These are phyloP conservation scores for Podospora didyma DNA, from an alignment of 495 filamentous ascomycete species.

Conservation along the genomic window DNA sequence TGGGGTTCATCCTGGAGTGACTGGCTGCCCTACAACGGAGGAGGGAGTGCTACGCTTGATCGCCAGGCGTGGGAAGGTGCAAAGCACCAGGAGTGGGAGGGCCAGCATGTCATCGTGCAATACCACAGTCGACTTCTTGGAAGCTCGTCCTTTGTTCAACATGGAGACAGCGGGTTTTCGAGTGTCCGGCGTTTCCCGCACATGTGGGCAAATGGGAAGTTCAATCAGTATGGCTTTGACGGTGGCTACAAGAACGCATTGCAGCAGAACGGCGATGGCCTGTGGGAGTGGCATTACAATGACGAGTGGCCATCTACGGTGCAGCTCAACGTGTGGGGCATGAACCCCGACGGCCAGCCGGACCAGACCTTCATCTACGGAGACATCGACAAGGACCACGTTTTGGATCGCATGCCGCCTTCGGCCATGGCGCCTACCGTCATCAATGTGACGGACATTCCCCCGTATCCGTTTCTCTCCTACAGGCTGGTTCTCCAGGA, in stretches of 20 bases:
- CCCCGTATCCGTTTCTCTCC: slow-evolving; percentile 49
- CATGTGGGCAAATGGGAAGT: slow-evolving; percentile 57
- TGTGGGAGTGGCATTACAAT: slow-evolving; percentile 57
- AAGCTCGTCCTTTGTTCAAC: slow-evolving; percentile 57
- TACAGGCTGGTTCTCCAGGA: slow-evolving; percentile 55
- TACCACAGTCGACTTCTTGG: slow-evolving; percentile 60
- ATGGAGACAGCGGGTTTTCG: slow-evolving; percentile 44
- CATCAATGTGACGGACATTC: slow-evolving; percentile 56
- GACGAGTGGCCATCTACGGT: slow-evolving; percentile 58
- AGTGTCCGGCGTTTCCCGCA: slow-evolving; percentile 55
- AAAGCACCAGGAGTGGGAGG: slow-evolving; percentile 55
- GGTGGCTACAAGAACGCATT: slow-evolving; percentile 51
- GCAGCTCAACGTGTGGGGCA: slow-evolving; percentile 62
- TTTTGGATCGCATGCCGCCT: slow-evolving; percentile 59
- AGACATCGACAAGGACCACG: slow-evolving; percentile 54
- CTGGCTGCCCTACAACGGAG: slow-evolving; percentile 53
- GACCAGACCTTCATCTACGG: slow-evolving; percentile 56
- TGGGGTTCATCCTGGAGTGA: slow-evolving; percentile 57
- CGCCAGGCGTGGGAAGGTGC: slow-evolving; percentile 56
- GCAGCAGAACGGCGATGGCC: slow-evolving; percentile 45
- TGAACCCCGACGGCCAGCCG: slow-evolving; percentile 57
- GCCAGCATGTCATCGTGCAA: slow-evolving; percentile 61
- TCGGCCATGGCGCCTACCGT: slow-evolving; percentile 45
- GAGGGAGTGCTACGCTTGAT: slow-evolving; percentile 45
- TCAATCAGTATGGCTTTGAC: slow-evolving; percentile 62